These are phyloP conservation scores for Selaginella tamariscina DNA, from an alignment of 75 land plant species.

Conservation along the genomic window DNA sequence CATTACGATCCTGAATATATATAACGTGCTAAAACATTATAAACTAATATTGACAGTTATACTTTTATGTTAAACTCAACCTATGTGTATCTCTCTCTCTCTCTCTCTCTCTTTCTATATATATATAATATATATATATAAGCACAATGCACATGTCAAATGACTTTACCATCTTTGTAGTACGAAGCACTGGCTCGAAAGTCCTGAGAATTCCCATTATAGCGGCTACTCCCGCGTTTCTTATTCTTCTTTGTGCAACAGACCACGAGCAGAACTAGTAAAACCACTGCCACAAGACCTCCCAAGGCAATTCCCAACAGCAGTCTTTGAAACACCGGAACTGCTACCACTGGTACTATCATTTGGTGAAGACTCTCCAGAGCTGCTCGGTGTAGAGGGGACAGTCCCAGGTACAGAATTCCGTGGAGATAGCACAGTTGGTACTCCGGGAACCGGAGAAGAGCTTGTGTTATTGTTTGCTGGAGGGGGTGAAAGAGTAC, in stretches of 20 bases:
- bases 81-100: too few relatives aligned
- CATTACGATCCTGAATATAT: too few relatives aligned
- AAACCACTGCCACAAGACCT: neutral
- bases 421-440: neutral
- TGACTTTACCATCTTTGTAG: neutral
- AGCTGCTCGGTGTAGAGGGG: neutral
- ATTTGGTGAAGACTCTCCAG: too few relatives aligned
- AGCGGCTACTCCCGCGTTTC: neutral
- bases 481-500: neutral
- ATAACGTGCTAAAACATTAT: too few relatives aligned
- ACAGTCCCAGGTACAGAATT: neutral
- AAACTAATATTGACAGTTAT: too few relatives aligned
- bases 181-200: neutral
- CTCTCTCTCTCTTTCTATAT: too few relatives aligned
- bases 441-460: neutral
- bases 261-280: neutral
- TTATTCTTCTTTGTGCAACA: neutral
- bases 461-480: too few relatives aligned
- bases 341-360: too few relatives aligned
- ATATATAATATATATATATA: too few relatives aligned
- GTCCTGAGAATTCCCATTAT: neutral
- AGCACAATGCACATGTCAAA: too few relatives aligned
- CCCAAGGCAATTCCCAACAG: neutral
- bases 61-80: too few relatives aligned
- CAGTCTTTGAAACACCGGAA: neutral